Evolutionary conservation across 1,284 basidiomycete genomes (phyloP).

Genomic region (Serendipita sp.): DNA sequence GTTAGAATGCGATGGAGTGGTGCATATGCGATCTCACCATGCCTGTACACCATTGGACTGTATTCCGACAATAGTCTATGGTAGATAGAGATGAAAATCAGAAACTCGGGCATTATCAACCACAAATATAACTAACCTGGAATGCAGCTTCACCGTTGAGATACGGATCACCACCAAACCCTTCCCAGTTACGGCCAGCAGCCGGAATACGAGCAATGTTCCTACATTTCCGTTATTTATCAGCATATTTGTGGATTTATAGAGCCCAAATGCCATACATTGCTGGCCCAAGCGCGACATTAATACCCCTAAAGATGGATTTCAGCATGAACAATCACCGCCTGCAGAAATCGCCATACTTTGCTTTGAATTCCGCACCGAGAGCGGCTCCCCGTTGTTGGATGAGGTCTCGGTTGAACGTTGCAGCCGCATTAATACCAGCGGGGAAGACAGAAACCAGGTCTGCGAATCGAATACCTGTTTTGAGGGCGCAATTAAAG

Average conservation of each 20-base stretch:
- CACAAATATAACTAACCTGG: conserved; percentile 17
- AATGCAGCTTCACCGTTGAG: conserved; percentile 47
- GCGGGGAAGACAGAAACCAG: conserved; percentile 54
- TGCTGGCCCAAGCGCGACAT: conserved; percentile 46
- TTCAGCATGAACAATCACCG: neutral
- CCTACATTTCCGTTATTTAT: conserved; percentile 20
- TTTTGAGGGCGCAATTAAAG: conserved; percentile 14
- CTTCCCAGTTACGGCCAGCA: conserved; percentile 64
- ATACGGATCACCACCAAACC: conserved; percentile 48
- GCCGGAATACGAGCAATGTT: conserved; percentile 46
- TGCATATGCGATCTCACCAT: conserved; percentile 17
- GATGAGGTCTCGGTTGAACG: conserved; percentile 22
- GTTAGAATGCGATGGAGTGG: neutral
- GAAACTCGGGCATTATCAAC: too few species aligned
- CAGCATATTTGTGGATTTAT: neutral
- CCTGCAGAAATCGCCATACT: conserved; percentile 19
- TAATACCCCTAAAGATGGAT: conserved; percentile 28
- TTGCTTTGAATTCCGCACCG: conserved; percentile 54
- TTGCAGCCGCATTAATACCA: conserved; percentile 58
- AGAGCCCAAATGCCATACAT: conserved; percentile 22
- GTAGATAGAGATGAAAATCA: conserved; percentile 14
- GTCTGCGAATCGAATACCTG: conserved; percentile 52
- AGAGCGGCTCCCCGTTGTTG: conserved; percentile 28
- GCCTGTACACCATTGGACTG: conserved; percentile 46
- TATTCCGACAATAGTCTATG: conserved; percentile 36